phyloP scores from a whole-genome alignment of 2,329 filamentous ascomycete genomes.

The Epichloe elymi region DNA sequence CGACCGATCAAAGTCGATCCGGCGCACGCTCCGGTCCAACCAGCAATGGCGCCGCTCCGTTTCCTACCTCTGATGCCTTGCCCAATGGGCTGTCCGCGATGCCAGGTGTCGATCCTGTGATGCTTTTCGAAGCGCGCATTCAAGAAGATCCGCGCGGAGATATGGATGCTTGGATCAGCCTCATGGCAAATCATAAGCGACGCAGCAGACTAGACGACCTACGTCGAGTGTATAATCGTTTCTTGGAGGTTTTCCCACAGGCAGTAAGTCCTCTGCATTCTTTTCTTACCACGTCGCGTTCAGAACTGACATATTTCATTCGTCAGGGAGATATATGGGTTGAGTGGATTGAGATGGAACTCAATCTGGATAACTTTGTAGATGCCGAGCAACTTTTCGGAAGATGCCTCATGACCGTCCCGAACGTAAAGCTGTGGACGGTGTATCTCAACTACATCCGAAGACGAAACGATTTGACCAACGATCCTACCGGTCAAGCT shows the following conservation, averaged over 20 bases:
- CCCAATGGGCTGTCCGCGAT: constrained; percentile 23
- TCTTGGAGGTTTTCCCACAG: constrained; percentile 77
- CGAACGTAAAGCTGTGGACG: constrained; percentile 80
- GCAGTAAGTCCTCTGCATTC: constrained; percentile 48
- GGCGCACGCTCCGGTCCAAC: constrained; percentile 8
- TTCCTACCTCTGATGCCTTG: constrained; percentile 12
- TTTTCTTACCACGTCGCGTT: background rate
- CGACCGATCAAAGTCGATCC: background rate
- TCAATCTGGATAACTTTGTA: constrained; percentile 69
- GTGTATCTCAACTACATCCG: constrained; percentile 93
- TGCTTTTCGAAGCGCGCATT: constrained; percentile 79
- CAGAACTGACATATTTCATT: constrained; percentile 14
- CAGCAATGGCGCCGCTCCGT: constrained; percentile 11
- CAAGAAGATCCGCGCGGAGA: constrained; percentile 87
- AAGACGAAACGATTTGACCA: constrained; percentile 70
- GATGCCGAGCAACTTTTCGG: constrained; percentile 75
- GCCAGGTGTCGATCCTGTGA: constrained; percentile 51
- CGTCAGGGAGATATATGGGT: constrained; percentile 81
- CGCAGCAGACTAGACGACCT: constrained; percentile 73
- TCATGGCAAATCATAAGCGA: constrained; percentile 74
- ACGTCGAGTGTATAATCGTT: constrained; percentile 69
- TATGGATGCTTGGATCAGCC: constrained; percentile 76
- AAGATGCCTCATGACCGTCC: constrained; percentile 62
- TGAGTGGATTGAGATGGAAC: constrained; percentile 77
- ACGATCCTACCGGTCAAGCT: constrained; percentile 63